Base-by-base conservation (phyloP, 352 stramenopile species). In the Phytopythium mirpurense region DNA sequence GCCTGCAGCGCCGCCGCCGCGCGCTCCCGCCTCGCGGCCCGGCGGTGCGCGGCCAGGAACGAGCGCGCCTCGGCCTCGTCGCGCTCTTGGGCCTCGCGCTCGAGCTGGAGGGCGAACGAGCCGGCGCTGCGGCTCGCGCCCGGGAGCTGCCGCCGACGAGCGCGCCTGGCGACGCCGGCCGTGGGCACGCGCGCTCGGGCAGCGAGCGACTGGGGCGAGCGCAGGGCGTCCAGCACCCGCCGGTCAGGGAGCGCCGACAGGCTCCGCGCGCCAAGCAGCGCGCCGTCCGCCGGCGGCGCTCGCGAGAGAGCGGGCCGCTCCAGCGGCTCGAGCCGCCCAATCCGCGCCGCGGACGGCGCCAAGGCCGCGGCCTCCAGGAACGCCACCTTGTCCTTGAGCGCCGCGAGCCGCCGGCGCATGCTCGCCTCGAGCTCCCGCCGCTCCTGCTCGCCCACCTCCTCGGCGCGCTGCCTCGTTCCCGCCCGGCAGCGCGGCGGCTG, bases 1-100 rank as follows among this genome's bases (percentile, higher is more conserved):
- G 77, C 57, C 47, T 92, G 81, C 5, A 92, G 63, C 36, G 62
- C 70, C 5, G 40, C 31, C 9, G 72, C 73, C 2, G 69, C 67
- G 7, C 57, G 48, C 0, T 40, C 40, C 40, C 74, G 67, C 18
- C 65, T 69, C 10, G 51, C 54, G n/a, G 21, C 16, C 10, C 59
- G 57, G 5, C 61, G 61, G 44, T 74, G 50, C 0, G 41, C 42
- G 18, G 46, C 21, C 16, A 65, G 45, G 43, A 63, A 61, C 3
- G 44, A 8, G 6, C 61, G 27, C 12, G 62, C 38, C 56, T 79
- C 68, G 15, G 61, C 57, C 11, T 67, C 63, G 47, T 67, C 34
- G 51, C 57, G 9, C 52, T 64, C 54, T 65, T 68, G 16, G 34
- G 47, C 26, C 29, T 40, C 10, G 62, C 63, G 55, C 29, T 78